Evolutionary conservation across 2,329 filamentous ascomycete species (phyloP), one percentile per base, ranked within the genome.

Genomic region (Colletotrichum trifolii): DNA sequence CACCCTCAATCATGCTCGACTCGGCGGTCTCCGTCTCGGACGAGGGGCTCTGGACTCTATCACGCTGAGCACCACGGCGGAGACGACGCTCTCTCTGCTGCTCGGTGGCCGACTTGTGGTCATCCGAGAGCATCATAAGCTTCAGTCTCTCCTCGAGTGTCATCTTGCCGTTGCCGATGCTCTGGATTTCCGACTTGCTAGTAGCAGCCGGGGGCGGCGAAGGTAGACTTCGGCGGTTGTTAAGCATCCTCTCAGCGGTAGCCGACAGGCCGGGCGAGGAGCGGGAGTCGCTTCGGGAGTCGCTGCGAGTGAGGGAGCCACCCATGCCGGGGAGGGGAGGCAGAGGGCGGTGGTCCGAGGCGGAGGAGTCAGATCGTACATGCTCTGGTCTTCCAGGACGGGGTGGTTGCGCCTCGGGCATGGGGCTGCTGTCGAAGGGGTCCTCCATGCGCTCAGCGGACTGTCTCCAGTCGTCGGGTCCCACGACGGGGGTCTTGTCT

Each of bases 401-500:
- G 15, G 80, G 76, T 56, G 83, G 77, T 36, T 78, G 72, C 34
- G 76, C 77, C 48, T 88, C 87, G 7, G 89, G 88, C 80, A 87
- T 87, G 1, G 91, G 90, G 73, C 89, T 93, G 65, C 84, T 86
- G 46, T 91, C 89, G 71, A 92, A 96, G 1, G 89, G 87, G 70
- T 93, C 88, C 42, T 92, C 89, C 36, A 69, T 69, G 42, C 73
- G 73, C 50, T 58, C 66, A 48, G 74, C 71, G 57, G 77, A 71
- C 8, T 94, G 92, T 68, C 92, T 89, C 96, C 96, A 99, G 75
- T 97, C 94, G 72, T 98, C 96, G 1, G 96, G 96, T 25, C 96
- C 87, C n/a, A 99, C 95, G 10, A 99, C 96, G 0, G 96, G 96
- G 1, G 96, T 98, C 83, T 98, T 98, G 73, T 97, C 93, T 6